Evolutionary conservation across 257 asterid species (phyloP).

Genomic region (Orobanche coerulescens): DNA sequence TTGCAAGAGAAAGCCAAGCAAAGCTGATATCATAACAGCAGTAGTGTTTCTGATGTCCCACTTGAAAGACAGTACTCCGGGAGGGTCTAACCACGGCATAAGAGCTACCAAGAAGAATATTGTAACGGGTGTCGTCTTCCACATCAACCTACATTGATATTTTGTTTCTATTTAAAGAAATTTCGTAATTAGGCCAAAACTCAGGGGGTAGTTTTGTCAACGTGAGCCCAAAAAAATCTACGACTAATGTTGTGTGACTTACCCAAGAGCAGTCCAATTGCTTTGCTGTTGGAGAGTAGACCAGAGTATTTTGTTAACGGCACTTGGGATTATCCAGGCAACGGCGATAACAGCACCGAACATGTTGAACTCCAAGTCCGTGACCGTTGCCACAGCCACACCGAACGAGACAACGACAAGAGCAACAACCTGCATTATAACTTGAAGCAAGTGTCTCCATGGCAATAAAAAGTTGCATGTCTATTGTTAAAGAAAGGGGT

Average conservation of each 20-base stretch:
- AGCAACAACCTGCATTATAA: constrained; percentile 46
- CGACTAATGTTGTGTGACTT: constrained; percentile 18
- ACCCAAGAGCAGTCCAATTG: constrained; percentile 95
- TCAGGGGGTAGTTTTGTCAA: too few species aligned
- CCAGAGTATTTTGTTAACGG: constrained; percentile 77
- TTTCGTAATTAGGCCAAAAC: not conserved
- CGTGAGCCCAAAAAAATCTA: too few species aligned
- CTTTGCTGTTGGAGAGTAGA: constrained; percentile 76
- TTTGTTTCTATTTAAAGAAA: not conserved
- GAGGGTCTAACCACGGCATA: constrained; percentile 85
- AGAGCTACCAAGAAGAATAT: constrained; percentile 65
- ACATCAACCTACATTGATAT: constrained; percentile 59
- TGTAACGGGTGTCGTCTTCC: constrained; percentile 80
- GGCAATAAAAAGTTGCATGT: too few species aligned
- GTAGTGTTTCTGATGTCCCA: constrained; percentile 43
- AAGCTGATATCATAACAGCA: constrained; percentile 61
- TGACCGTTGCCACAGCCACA: constrained; percentile 81
- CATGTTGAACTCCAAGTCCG: constrained; percentile 70
- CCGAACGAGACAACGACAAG: constrained; percentile 64
- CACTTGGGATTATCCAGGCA: constrained; percentile 78
- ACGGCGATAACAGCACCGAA: constrained; percentile 76
- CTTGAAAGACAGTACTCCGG: constrained; percentile 56
- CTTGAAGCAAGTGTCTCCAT: not conserved
- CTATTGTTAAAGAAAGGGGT: too few species aligned
- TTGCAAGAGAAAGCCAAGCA: constrained; percentile 82